Conservation (phyloP, 176 grass and related monocot species). For the Miscanthus lutarioriparius region DNA sequence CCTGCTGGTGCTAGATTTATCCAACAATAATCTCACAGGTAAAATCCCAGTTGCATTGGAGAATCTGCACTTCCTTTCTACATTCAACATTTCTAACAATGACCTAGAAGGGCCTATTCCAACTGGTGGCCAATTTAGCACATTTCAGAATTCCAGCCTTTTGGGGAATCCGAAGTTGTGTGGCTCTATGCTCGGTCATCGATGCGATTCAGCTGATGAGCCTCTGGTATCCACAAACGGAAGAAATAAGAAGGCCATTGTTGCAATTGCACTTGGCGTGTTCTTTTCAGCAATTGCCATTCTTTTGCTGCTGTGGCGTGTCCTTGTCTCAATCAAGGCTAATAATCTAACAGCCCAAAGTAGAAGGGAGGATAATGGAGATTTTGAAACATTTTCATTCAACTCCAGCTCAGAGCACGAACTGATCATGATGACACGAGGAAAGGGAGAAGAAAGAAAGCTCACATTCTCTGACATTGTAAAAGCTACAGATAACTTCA, state of each 20-base stretch:
- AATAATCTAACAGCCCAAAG: neutral
- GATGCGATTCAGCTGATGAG: neutral
- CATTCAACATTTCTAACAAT: slow-evolving; percentile 37
- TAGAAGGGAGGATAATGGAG: neutral
- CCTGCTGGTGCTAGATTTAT: slow-evolving; percentile 31
- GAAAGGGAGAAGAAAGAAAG: neutral
- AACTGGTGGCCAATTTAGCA: slow-evolving; percentile 22
- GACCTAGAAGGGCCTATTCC: slow-evolving; percentile 35
- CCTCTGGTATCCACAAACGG: neutral
- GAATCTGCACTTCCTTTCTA: slow-evolving; percentile 23
- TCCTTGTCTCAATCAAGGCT: neutral
- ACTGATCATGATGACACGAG: neutral
- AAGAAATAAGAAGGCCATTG: neutral
- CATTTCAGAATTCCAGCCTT: slow-evolving; percentile 38
- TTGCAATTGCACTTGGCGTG: slow-evolving; percentile 35
- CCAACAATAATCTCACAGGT: slow-evolving; percentile 27
- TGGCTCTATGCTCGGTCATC: neutral
- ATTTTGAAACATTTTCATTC: neutral
- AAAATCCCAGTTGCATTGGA: neutral
- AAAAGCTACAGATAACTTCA: neutral
- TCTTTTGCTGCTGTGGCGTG: neutral
- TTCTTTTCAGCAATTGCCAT: neutral
- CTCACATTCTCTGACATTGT: slow-evolving; percentile 4
- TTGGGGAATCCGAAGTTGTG: slow-evolving; percentile 37
- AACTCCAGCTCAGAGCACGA: neutral